Evolutionary conservation across 768 basidiomycete genomes (phyloP).

Genomic region (Mycena galericulata): DNA sequence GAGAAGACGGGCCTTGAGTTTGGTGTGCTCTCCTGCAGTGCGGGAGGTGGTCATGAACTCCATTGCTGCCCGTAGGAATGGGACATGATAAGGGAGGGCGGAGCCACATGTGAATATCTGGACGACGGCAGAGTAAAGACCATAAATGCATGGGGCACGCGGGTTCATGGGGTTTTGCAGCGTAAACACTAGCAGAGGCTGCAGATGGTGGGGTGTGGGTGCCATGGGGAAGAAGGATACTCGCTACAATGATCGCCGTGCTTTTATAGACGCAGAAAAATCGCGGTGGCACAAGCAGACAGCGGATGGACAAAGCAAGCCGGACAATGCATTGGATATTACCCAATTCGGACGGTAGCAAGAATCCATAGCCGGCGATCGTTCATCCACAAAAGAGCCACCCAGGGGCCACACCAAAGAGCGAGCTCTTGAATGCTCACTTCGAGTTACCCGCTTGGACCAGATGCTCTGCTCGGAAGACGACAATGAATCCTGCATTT

Average conservation of each 20-base stretch:
- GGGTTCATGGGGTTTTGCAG: background rate
- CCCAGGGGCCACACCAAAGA: too few relatives aligned
- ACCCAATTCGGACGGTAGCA: too few relatives aligned
- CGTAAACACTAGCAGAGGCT: background rate
- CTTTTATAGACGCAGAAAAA: background rate
- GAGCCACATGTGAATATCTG: background rate
- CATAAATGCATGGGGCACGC: background rate
- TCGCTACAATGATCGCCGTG: background rate
- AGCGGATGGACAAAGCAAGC: too few relatives aligned
- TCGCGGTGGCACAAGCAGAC: background rate
- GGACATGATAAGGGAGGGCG: background rate
- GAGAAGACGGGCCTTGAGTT: background rate
- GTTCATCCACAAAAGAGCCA: too few relatives aligned
- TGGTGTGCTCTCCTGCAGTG: background rate
- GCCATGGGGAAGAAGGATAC: background rate
- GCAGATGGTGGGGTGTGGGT: constrained; percentile 9
- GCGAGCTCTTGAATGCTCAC: too few relatives aligned
- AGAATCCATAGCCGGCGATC: too few relatives aligned
- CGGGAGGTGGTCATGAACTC: constrained; percentile 15
- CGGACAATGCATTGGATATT: too few relatives aligned
- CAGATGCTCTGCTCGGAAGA: too few relatives aligned
- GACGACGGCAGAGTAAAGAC: background rate
- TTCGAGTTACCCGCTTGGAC: too few relatives aligned
- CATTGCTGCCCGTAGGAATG: constrained; percentile 12
- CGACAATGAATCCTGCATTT: too few relatives aligned